These are phyloP conservation scores for Suhomyces atakaporum DNA, from an alignment of 1,139 yeast species.

Conservation along the genomic window DNA sequence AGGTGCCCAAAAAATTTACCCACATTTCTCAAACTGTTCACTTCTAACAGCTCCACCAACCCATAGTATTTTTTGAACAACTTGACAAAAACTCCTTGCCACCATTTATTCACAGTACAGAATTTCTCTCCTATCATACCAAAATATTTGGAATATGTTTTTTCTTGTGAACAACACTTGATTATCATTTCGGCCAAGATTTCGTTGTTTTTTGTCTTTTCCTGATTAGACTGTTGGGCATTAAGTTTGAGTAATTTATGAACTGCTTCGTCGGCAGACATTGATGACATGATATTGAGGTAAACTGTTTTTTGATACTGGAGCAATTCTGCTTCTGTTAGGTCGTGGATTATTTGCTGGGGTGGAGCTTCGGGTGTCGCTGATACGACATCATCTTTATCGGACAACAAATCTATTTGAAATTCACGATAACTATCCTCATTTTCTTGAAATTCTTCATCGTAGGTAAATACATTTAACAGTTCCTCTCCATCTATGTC, in stretches of 20 bases:
- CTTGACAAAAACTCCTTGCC: constrained; percentile 57
- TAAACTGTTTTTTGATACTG: constrained; percentile 75
- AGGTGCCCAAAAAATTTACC: constrained; percentile 89
- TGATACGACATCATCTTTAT: constrained; percentile 15
- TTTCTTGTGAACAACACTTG: constrained; percentile 84
- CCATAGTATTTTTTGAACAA: constrained; percentile 60
- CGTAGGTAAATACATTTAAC: constrained; percentile 55
- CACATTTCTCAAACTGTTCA: constrained; percentile 72
- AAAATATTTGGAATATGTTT: constrained; percentile 82
- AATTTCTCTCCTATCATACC: constrained; percentile 78
- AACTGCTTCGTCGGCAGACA: constrained; percentile 91
- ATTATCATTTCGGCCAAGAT: constrained; percentile 73
- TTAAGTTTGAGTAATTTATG: constrained; percentile 70
- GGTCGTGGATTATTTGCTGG: constrained; percentile 49
- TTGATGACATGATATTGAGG: constrained; percentile 84
- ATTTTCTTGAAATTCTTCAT: constrained; percentile 51
- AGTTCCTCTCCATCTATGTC: constrained; percentile 47
- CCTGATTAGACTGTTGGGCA: constrained; percentile 39
- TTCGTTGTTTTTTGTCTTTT: constrained; percentile 26
- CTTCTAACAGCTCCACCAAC: constrained; percentile 65
- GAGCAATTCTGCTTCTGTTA: constrained; percentile 66
- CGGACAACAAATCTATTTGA: constrained; percentile 22
- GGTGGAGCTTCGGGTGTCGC: constrained; percentile 10
- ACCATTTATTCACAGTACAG: constrained; percentile 47
- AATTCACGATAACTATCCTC: constrained; percentile 42